Evolutionary conservation across 805 yeast species (phyloP).

Genomic region (Pichia nanzhaoensis): DNA sequence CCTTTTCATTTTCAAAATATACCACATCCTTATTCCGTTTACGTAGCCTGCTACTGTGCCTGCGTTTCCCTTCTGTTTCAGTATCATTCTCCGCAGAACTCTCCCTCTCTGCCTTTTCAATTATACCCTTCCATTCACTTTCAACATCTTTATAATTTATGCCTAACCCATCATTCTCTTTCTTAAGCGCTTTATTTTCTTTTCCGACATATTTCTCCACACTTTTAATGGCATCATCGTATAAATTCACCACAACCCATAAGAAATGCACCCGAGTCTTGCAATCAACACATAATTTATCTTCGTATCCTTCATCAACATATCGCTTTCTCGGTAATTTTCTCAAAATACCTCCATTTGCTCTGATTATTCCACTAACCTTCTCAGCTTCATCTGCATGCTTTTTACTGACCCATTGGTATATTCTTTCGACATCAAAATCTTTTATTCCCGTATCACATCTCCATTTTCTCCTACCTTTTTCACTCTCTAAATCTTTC

Average conservation of each 20-base stretch:
- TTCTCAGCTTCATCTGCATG: slow-evolving; percentile 4
- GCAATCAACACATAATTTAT: slow-evolving; percentile 43
- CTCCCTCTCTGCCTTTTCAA: slow-evolving; percentile 6
- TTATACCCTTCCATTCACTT: slow-evolving; percentile 7
- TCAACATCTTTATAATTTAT: slow-evolving; percentile 1
- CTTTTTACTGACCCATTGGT: slow-evolving; percentile 2
- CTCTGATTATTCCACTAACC: slow-evolving; percentile 4
- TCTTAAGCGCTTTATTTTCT: neutral
- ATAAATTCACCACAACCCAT: slow-evolving; percentile 36
- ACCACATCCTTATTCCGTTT: neutral
- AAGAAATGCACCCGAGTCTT: slow-evolving; percentile 42
- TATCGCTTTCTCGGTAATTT: slow-evolving; percentile 11
- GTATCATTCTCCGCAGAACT: slow-evolving; percentile 5
- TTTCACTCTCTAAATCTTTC: slow-evolving; percentile 1
- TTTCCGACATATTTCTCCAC: too few species aligned
- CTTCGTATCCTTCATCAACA: slow-evolving; percentile 27
- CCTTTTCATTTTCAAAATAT: neutral
- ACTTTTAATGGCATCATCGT: slow-evolving; percentile 10
- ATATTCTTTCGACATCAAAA: neutral
- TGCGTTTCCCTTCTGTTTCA: slow-evolving; percentile 4
- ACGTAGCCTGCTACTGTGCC: neutral
- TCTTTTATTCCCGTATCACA: slow-evolving; percentile 7
- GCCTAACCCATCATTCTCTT: neutral
- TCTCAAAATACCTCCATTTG: slow-evolving; percentile 9
- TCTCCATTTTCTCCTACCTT: slow-evolving; percentile 1